phyloP scores from a whole-genome alignment of 106 monocot species.

The Chionographis japonica region DNA sequence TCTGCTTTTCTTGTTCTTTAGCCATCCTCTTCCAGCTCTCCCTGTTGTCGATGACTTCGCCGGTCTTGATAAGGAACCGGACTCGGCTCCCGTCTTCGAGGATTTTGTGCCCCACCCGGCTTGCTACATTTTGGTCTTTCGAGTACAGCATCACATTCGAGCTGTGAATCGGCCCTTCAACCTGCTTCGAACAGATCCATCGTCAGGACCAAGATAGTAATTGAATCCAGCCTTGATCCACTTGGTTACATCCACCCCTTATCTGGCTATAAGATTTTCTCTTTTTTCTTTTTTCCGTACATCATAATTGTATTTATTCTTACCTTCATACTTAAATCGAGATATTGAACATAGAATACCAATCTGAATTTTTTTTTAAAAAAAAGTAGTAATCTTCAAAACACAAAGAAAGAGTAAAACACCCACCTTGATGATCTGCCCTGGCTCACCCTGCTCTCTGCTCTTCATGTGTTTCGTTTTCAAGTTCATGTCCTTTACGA shows the following conservation, averaged over 20 bases:
- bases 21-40: conserved; percentile 69
- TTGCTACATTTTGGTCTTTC: conserved; percentile 78
- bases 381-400: too few relatives aligned
- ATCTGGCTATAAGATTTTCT: too few relatives aligned
- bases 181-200: conserved; percentile 28
- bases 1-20: conserved; percentile 41
- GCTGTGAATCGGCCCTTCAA: conserved; percentile 92
- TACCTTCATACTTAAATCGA: too few relatives aligned
- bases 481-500: conserved; percentile 85
- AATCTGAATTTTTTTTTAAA: too few relatives aligned
- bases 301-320: too few relatives aligned
- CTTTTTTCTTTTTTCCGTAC: too few relatives aligned
- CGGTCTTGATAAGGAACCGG: conserved; percentile 88
- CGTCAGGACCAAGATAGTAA: background rate
- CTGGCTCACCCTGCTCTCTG: conserved; percentile 77
- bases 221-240: background rate
- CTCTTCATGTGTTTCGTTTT: conserved; percentile 98
- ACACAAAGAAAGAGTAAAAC: background rate
- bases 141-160: conserved; percentile 97
- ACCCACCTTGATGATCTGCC: conserved; percentile 76
- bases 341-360: too few relatives aligned
- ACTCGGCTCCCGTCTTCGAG: conserved; percentile 84
- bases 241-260: too few relatives aligned
- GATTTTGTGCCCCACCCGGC: conserved; percentile 84
- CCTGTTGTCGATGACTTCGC: conserved; percentile 76